These are phyloP conservation scores for Aureoboletus auriporus DNA, from an alignment of 768 basidiomycete species.

Conservation along the genomic window DNA sequence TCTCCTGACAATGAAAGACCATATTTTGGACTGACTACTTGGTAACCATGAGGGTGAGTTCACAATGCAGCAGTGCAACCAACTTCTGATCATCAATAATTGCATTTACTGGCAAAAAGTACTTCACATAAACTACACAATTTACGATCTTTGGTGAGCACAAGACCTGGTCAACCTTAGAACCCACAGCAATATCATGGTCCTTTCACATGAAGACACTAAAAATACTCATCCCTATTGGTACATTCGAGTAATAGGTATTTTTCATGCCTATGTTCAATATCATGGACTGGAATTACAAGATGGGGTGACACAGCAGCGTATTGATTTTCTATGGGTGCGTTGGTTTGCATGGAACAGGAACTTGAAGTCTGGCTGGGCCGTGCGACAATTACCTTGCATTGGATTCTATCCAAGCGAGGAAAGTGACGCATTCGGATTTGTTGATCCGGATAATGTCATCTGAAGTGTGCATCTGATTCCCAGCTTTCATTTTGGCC, in stretches of 20 bases:
- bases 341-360: not conserved
- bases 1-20: not conserved
- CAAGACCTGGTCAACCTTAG: slow-evolving; percentile 41
- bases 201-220: slow-evolving; percentile 24
- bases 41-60: not conserved
- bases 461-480: not conserved
- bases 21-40: not conserved
- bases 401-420: not conserved
- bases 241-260: slow-evolving; percentile 23
- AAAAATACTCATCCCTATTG: slow-evolving; percentile 37
- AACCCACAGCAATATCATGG: slow-evolving; percentile 36
- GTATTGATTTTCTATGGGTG: not conserved
- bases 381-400: not conserved
- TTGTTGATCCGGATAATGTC: not conserved
- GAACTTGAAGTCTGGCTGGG: not conserved
- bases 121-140: slow-evolving; percentile 27
- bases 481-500: not conserved
- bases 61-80: not conserved
- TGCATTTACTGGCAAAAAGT: slow-evolving; percentile 25
- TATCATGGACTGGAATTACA: not conserved
- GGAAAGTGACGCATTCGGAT: not conserved
- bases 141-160: slow-evolving; percentile 19
- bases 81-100: slow-evolving; percentile 14
- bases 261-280: slow-evolving; percentile 1
- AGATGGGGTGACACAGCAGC: not conserved